A percentile compares a stretch with the other conserved stretches of the same genome.
phyloP scores from a whole-genome alignment of 331 rosid genomes.

The Malus hybrid region DNA sequence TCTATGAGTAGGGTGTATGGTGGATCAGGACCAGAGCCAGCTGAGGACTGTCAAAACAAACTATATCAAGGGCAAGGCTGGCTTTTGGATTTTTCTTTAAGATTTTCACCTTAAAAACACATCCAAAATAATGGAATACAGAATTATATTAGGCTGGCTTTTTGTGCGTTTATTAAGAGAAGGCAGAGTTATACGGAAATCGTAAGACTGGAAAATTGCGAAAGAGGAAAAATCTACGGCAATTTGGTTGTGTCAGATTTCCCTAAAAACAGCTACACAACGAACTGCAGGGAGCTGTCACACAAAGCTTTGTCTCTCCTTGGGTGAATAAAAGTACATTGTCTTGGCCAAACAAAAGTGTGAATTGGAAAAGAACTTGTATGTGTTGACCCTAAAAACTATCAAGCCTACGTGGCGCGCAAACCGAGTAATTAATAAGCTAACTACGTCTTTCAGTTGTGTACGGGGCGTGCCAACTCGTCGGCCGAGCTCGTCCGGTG shows the following conservation, averaged over 20 bases:
- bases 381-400: too few species aligned
- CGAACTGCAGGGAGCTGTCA: constrained; percentile 16
- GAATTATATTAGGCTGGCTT: neutral
- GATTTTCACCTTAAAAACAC: neutral
- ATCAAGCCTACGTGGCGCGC: too few species aligned
- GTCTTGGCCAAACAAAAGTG: neutral
- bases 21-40: neutral
- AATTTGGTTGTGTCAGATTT: constrained; percentile 19
- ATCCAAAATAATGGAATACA: neutral
- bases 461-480: too few species aligned
- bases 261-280: constrained; percentile 10
- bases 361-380: too few species aligned
- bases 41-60: neutral
- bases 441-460: too few species aligned
- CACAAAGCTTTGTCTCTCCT: constrained; percentile 25
- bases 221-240: constrained; percentile 4
- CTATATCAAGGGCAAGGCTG: neutral
- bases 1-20: neutral
- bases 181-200: constrained; percentile 6
- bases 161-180: neutral
- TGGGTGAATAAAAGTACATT: constrained; percentile 15
- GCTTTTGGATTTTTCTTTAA: neutral
- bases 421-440: too few species aligned
- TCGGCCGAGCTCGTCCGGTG: too few species aligned
- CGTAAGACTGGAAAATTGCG: neutral